These are phyloP conservation scores for Hypocreales sp. DNA, from an alignment of 2,329 filamentous ascomycete species.

Conservation along the genomic window DNA sequence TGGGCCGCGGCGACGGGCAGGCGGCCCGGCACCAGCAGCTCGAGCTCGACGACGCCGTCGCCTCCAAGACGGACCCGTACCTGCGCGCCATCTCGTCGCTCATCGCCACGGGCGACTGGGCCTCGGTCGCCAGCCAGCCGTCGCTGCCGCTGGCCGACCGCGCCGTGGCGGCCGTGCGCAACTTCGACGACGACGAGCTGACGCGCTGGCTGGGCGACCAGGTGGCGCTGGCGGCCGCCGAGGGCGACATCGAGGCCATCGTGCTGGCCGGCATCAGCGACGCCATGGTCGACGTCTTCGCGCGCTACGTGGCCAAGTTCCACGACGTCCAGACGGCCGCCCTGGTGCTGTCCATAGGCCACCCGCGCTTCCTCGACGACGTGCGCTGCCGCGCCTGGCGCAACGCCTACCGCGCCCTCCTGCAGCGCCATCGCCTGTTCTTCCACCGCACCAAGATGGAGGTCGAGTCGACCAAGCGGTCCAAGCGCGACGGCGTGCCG, in stretches of 20 bases:
- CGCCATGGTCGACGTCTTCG: conserved; percentile 56
- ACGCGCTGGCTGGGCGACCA: conserved; percentile 54
- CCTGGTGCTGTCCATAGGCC: conserved; percentile 57
- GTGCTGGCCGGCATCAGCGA: conserved; percentile 66
- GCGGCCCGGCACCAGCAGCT: conserved; percentile 29
- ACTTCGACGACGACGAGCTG: conserved; percentile 46
- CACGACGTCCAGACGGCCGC: conserved; percentile 68
- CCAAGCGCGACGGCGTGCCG: conserved; percentile 46
- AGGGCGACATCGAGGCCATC: conserved; percentile 63
- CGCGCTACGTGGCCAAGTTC: conserved; percentile 60
- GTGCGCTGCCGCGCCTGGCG: conserved; percentile 62
- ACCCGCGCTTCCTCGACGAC: conserved; percentile 64
- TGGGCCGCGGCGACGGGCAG: no score
- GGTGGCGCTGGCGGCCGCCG: conserved; percentile 41
- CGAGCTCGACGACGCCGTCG: conserved; percentile 42
- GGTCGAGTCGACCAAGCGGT: conserved; percentile 57
- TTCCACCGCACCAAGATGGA: conserved; percentile 64
- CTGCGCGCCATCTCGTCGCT: conserved; percentile 65
- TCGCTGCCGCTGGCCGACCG: conserved; percentile 63
- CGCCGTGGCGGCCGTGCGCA: conserved; percentile 54
- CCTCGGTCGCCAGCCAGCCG: conserved; percentile 53
- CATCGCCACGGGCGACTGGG: conserved; percentile 65
- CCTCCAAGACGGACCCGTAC: conserved; percentile 59
- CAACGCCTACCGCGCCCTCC: conserved; percentile 52
- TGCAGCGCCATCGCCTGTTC: conserved; percentile 59